Evolutionary conservation across 768 basidiomycete genomes (phyloP), one percentile per base, ranked within the genome.

Genomic region (Hysterangium stoloniferum): DNA sequence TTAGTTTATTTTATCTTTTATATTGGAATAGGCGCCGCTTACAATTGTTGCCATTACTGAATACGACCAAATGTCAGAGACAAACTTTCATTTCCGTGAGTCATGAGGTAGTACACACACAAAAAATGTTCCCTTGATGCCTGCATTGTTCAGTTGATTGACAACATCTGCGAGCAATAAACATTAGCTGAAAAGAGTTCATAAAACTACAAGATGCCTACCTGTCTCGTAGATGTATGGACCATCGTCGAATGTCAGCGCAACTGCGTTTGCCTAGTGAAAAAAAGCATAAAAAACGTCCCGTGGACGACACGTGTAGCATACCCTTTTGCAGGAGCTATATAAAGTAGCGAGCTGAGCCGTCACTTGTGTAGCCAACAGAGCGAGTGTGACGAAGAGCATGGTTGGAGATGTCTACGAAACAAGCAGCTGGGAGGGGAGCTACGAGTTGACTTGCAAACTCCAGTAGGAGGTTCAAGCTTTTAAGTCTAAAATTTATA

Each of bases 221-320:
- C 54, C 20, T 22, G n/a, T 20, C 36, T 60, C 55, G 47, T 56
- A 61, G 29, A 56, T 50, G 47, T 56, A 56, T 2, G 58, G 58
- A 15, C 60, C 60, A 36, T 61, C 60, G 52, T 61, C 60, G 43
- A 62, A 62, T 2, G 59, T 59, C 0, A 62, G 48, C 24, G 60
- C 60, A 6, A 59, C 58, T 17, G 31, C 27, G 32, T 51, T 51
- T 3, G 49, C n/a, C 49, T 51, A 3, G 29, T 15, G 24, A 40
- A 42, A 9, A 8, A 28, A 1, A 41, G 13, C n/a, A 7, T 5
- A 7, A 6, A 15, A 19, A 9, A 17, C 13, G 40, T 6, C 11
- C 13, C 8, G 36, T 4, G 19, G 6, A 27, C 24, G 24, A 42
- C 12, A 9, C 6, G 15, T 0, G 29, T 15, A 7, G 28, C 43